phyloP scores from a whole-genome alignment of 305 asterid species.

The Ilex paraguariensis region DNA sequence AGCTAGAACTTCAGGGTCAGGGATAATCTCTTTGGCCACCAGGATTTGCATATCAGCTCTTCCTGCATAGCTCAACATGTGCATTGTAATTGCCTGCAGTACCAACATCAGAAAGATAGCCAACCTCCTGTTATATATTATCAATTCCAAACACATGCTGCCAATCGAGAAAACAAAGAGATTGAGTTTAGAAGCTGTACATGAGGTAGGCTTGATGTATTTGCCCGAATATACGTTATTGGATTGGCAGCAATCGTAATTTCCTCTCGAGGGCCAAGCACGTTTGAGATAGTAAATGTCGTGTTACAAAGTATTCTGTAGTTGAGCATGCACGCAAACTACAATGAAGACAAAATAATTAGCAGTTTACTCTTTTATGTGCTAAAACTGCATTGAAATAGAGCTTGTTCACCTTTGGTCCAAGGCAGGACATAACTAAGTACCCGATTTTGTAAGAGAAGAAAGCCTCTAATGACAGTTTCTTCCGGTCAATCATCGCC shows the following conservation, averaged over 20 bases:
- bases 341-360: not conserved
- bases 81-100: constrained; percentile 75
- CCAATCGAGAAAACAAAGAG: too few species aligned
- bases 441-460: constrained; percentile 50
- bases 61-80: constrained; percentile 87
- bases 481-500: constrained; percentile 67
- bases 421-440: constrained; percentile 32
- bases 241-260: constrained; percentile 52
- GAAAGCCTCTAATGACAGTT: constrained; percentile 58
- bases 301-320: constrained; percentile 66
- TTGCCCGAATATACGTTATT: constrained; percentile 43
- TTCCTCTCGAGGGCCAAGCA: constrained; percentile 72
- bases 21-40: constrained; percentile 76
- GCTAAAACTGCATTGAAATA: too few species aligned
- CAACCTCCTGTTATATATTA: too few species aligned
- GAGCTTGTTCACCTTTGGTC: constrained; percentile 47
- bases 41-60: constrained; percentile 70
- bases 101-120: not conserved
- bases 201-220: constrained; percentile 54
- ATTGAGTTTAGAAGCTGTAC: constrained; percentile 25
- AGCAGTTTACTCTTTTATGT: too few species aligned
- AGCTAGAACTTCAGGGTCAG: constrained; percentile 68
- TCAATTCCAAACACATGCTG: too few species aligned
- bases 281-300: constrained; percentile 62
- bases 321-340: constrained; percentile 50